A percentile compares a stretch with the other conserved stretches of the same genome.
Evolutionary conservation across 78 protist genomes (phyloP).

Genomic region (Monocercomonoides exilis): DNA sequence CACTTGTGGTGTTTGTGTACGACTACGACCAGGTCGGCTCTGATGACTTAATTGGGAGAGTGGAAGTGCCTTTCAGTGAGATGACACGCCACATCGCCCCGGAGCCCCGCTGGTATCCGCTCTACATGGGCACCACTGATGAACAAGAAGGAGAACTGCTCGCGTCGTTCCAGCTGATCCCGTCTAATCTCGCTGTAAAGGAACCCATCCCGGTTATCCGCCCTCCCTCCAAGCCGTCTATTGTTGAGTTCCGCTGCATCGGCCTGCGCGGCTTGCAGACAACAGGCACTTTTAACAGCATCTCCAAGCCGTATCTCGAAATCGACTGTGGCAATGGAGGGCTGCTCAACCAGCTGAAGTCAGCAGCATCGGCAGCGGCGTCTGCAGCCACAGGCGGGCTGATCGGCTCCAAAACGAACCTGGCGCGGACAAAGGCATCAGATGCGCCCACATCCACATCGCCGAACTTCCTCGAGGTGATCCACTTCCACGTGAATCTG

Average conservation of each 20-base stretch:
- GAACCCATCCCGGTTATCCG: background rate
- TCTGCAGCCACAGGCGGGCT: too few relatives aligned
- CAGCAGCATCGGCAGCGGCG: too few relatives aligned
- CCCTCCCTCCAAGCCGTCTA: background rate
- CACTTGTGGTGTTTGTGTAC: background rate
- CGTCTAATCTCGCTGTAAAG: background rate
- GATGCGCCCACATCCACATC: background rate
- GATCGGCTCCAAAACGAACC: too few relatives aligned
- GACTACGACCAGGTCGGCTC: slow-evolving; percentile 1
- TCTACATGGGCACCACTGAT: background rate
- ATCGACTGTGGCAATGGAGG: background rate
- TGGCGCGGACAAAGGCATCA: background rate
- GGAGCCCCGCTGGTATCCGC: slow-evolving; percentile 3
- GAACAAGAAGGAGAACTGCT: background rate
- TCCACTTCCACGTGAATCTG: background rate
- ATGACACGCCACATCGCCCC: background rate
- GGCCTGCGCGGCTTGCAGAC: slow-evolving; percentile 11
- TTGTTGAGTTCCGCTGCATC: slow-evolving; percentile 6
- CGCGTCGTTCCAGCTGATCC: slow-evolving; percentile 10
- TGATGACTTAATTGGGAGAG: background rate
- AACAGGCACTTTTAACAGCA: background rate
- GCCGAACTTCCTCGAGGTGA: slow-evolving; percentile 4
- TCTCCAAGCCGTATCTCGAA: background rate
- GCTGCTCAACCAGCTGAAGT: too few relatives aligned
- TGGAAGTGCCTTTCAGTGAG: background rate